A percentile compares a stretch with the other conserved stretches of the same genome.
These are phyloP conservation scores for Comarum palustre DNA, from an alignment of 306 rosid species.

Conservation along the genomic window DNA sequence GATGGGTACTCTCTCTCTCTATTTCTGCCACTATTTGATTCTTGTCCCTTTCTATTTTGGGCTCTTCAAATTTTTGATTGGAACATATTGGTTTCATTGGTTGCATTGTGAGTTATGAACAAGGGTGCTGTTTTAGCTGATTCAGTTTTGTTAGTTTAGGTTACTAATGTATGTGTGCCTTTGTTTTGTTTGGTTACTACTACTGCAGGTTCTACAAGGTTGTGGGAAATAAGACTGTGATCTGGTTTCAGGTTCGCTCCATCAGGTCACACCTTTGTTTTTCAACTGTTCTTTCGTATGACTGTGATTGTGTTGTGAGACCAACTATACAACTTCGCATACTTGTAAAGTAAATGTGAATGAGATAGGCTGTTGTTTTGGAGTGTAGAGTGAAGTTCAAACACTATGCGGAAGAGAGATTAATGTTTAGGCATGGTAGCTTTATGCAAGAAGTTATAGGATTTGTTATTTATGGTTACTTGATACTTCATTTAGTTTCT, in stretches of 20 bases:
- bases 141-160: background rate
- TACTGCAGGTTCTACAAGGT: slow-evolving; percentile 76
- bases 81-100: background rate
- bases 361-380: background rate
- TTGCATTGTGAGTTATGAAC: background rate
- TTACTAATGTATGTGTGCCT: background rate
- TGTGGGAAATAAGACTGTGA: slow-evolving; percentile 57
- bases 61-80: background rate
- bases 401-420: slow-evolving; percentile 16
- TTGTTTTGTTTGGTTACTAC: background rate
- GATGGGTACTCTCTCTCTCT: slow-evolving; percentile 61
- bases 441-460: slow-evolving; percentile 12
- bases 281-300: slow-evolving; percentile 14
- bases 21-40: background rate
- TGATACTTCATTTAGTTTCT: slow-evolving; percentile 28
- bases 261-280: slow-evolving; percentile 79
- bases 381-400: slow-evolving; percentile 15
- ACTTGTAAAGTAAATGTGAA: slow-evolving; percentile 9
- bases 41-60: background rate
- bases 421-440: background rate
- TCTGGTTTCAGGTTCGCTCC: slow-evolving; percentile 99
- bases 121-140: background rate
- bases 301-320: background rate
- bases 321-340: background rate
- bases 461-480: slow-evolving; percentile 20